These are phyloP conservation scores for Santalum album DNA, from an alignment of 164 flowering plant genomes.

Conservation along the genomic window DNA sequence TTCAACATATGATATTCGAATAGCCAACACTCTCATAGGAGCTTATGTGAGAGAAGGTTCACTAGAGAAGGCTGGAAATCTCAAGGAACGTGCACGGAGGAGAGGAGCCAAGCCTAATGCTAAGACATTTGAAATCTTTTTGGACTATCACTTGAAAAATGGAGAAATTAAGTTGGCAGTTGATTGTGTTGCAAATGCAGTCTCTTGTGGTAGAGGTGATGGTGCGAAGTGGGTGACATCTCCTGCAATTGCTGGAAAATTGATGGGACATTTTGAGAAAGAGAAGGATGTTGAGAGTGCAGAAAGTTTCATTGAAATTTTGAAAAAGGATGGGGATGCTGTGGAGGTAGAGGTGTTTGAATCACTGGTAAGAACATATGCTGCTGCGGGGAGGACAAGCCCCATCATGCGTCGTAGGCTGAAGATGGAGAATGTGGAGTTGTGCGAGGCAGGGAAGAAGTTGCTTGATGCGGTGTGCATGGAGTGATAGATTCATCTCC, in stretches of 20 bases:
- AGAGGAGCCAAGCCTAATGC: constrained; percentile 71
- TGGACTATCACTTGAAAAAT: constrained; percentile 50
- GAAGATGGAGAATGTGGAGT: constrained; percentile 85
- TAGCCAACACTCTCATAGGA: constrained; percentile 64
- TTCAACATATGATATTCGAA: constrained; percentile 64
- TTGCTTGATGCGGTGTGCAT: constrained; percentile 50
- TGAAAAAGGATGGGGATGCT: constrained; percentile 41
- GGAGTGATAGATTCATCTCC: constrained; percentile 27
- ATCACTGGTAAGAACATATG: constrained; percentile 68
- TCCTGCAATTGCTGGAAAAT: constrained; percentile 21
- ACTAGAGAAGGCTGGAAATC: constrained; percentile 50
- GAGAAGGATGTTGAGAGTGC: constrained; percentile 80
- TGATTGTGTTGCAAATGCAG: constrained; percentile 55
- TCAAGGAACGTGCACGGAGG: constrained; percentile 41
- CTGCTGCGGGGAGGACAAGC: constrained; percentile 69
- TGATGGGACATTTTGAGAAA: constrained; percentile 66
- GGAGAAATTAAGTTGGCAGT: constrained; percentile 45
- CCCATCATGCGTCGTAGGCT: constrained; percentile 46
- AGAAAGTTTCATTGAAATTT: constrained; percentile 51
- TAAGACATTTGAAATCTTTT: constrained; percentile 81
- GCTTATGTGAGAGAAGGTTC: constrained; percentile 47
- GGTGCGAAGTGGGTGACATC: constrained; percentile 72
- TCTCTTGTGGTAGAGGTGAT: constrained; percentile 49
- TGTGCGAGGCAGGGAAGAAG: constrained; percentile 47
- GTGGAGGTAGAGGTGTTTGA: constrained; percentile 52